Conservation (phyloP, 1,284 basidiomycete genomes). For the Cutaneotrichosporon arboriforme region DNA sequence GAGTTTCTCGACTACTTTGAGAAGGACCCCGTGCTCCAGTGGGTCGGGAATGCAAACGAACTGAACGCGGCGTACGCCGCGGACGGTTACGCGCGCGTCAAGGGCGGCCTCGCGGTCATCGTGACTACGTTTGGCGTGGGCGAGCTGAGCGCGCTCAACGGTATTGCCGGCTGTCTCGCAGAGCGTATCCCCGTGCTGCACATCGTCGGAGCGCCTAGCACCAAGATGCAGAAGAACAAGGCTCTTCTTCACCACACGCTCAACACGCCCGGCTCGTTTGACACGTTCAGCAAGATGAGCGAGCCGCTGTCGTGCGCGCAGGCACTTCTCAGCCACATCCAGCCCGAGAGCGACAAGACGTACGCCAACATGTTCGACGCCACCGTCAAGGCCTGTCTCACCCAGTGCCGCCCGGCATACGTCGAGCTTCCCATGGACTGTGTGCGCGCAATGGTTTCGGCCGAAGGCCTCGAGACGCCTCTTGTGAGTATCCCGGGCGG, state of each 20-base stretch:
- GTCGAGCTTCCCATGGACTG: conserved; percentile 82
- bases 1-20: conserved; percentile 73
- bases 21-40: conserved; percentile 69
- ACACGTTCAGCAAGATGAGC: conserved; percentile 72
- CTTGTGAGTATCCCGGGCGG: conserved; percentile 4
- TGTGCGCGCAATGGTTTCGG: conserved; percentile 63
- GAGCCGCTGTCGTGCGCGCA: conserved; percentile 70
- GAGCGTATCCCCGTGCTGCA: conserved; percentile 91
- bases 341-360: conserved; percentile 51
- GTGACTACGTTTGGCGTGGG: conserved; percentile 81
- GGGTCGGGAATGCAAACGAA: conserved; percentile 91
- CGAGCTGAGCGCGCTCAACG: conserved; percentile 57
- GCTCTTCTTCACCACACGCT: conserved; percentile 76
- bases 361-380: conserved; percentile 67
- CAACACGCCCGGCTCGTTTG: conserved; percentile 67
- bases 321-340: conserved; percentile 56
- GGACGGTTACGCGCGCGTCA: conserved; percentile 90
- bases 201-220: conserved; percentile 77
- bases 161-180: conserved; percentile 56
- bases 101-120: conserved; percentile 67
- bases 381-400: conserved; percentile 66
- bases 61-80: conserved; percentile 85
- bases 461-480: conserved; percentile 56
- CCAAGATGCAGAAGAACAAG: conserved; percentile 47
- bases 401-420: conserved; percentile 77